Percentiles rank a stretch among this genome's conserved stretches.
Evolutionary conservation across 2,329 filamentous ascomycete genomes (phyloP).

Genomic region (Colletotrichum sp.): DNA sequence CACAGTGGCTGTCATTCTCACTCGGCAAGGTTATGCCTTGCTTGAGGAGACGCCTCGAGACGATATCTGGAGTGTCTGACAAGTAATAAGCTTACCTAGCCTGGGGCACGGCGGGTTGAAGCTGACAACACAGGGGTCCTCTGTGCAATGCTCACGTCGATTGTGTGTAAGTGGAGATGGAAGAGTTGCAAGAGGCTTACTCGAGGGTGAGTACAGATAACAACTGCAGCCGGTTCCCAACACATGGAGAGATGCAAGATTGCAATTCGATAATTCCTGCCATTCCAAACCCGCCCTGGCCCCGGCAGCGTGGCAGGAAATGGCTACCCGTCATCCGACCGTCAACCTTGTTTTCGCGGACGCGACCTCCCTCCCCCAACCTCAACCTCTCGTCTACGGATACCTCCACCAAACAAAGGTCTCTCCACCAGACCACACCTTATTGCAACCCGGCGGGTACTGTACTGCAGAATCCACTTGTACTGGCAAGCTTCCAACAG

Average conservation of each 20-base stretch:
- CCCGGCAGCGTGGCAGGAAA: not conserved
- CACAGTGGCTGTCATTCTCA: not conserved
- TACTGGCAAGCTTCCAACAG: not conserved
- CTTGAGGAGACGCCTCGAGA: not conserved
- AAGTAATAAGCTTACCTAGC: not conserved
- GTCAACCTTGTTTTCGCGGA: not conserved
- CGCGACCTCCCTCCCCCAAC: not conserved
- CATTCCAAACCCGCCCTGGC: not conserved
- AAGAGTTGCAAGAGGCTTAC: not conserved
- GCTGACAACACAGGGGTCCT: not conserved
- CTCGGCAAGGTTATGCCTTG: not conserved
- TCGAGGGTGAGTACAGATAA: not conserved
- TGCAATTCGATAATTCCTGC: not conserved
- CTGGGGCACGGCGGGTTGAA: not conserved
- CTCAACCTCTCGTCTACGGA: not conserved
- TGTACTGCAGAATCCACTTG: not conserved
- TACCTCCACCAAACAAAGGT: not conserved
- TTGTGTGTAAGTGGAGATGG: not conserved
- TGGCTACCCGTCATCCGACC: not conserved
- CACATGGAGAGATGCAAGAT: conserved; percentile 8
- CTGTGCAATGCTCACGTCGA: not conserved
- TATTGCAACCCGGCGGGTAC: not conserved
- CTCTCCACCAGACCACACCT: not conserved
- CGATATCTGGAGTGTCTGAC: not conserved
- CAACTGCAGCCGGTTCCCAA: not conserved